Evolutionary conservation across 176 grass and related monocot genomes (phyloP).

Genomic region (Bothriochloa decipiens): DNA sequence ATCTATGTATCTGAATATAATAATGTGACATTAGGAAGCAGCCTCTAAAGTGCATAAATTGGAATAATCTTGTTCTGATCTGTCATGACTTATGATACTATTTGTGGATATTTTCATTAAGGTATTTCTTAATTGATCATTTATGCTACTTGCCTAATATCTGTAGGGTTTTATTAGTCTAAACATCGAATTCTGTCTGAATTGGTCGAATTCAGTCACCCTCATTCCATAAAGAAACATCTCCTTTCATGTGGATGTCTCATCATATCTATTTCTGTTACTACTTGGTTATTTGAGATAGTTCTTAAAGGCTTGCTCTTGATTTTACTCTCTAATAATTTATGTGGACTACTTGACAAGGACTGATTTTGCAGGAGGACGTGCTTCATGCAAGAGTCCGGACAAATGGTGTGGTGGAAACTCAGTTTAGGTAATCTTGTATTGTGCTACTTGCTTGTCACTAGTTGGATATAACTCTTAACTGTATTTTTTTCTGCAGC

Average conservation of each 20-base stretch:
- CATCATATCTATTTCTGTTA: slow-evolving; percentile 7
- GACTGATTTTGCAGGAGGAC: slow-evolving; percentile 69
- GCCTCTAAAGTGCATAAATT: slow-evolving; percentile 3
- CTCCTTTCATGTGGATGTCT: neutral
- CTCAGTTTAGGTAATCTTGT: slow-evolving; percentile 81
- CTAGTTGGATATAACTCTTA: neutral
- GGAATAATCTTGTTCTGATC: slow-evolving; percentile 12
- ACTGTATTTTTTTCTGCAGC: slow-evolving; percentile 50
- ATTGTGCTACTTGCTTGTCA: slow-evolving; percentile 7
- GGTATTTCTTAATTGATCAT: slow-evolving; percentile 21
- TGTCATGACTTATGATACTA: neutral
- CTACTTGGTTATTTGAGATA: slow-evolving; percentile 19
- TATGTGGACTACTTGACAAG: neutral
- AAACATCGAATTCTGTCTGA: neutral
- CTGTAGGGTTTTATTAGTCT: neutral
- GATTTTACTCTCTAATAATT: slow-evolving; percentile 17
- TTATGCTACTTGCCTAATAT: slow-evolving; percentile 10
- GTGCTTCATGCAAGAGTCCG: slow-evolving; percentile 95
- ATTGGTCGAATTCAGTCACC: slow-evolving; percentile 5
- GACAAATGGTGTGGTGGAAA: slow-evolving; percentile 89
- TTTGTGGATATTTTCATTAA: neutral
- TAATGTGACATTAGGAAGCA: neutral
- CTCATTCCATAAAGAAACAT: neutral
- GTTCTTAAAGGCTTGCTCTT: neutral
- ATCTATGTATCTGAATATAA: slow-evolving; percentile 23